Evolutionary conservation across 2,329 filamentous ascomycete species (phyloP), one percentile per base, ranked within the genome.

Genomic region (Diaporthe citri): DNA sequence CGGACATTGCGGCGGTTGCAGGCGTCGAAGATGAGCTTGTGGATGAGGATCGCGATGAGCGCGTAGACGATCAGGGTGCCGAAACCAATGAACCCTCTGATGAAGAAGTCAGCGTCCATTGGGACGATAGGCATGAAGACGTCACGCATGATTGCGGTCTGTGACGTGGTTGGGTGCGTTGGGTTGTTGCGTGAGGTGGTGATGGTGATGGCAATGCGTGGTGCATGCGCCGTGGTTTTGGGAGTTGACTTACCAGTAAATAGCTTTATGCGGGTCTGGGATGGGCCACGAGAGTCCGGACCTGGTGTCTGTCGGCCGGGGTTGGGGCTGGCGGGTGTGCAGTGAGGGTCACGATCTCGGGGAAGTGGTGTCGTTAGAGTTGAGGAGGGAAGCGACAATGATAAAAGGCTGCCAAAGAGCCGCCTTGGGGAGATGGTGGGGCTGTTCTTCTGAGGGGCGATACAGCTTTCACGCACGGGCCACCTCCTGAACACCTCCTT

Each of bases 1-100:
- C 86, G 72, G 87, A 87, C 48, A 73, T 84, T 39, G 22, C 17
- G 22, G 28, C 15, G 22, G 46, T 39, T 39, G 34, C 22, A 28
- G 13, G 22, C 13, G 52, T 39, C 31, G 28, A 25, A 12, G 39
- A 62, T 36, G 34, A 34, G 31, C 34, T 55, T 34, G 57, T 34
- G 31, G n/a, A 72, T 31, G n/a, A 55, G 34, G 46, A 64, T 22
- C 12, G n/a, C 31, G 31, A 69, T 55, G 10, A 51, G 8, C 8
- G 25, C 41, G 60, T 48, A 48, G 34, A 28, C 3, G 34, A n/a
- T 2, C 7, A 67, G 31, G 5, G 28, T 22, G 31, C 31, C 43
- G 12, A 36, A 31, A 1, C n/a, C 12, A 4, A 55, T 20, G 15
- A 69, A 4, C 2, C 10, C 17, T 28, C 22, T 39, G 31, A 39